Evolutionary conservation across 2,329 filamentous ascomycete genomes (phyloP).

Genomic region (Zymoseptoria crescenta): DNA sequence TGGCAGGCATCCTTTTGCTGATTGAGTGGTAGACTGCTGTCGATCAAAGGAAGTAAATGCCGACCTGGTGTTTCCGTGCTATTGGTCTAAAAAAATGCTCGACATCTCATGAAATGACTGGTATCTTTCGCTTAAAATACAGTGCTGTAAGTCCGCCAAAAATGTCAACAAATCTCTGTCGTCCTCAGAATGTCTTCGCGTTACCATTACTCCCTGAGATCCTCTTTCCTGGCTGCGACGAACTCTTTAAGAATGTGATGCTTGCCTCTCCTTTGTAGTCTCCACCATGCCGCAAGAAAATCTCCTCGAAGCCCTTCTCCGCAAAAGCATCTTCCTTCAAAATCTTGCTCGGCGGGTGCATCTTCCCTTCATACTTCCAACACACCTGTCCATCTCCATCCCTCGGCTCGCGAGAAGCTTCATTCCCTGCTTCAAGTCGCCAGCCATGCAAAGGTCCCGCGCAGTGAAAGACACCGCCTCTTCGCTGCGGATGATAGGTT

Average conservation of each 20-base stretch:
- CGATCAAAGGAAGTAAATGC: not conserved
- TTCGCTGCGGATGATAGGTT: conserved; percentile 19
- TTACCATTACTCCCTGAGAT: not conserved
- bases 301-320: conserved; percentile 15
- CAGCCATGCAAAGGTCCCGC: conserved; percentile 26
- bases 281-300: conserved; percentile 9
- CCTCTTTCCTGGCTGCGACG: not conserved
- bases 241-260: not conserved
- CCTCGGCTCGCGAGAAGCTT: conserved; percentile 14
- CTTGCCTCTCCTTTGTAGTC: not conserved
- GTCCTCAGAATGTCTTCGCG: not conserved
- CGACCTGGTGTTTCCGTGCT: not conserved
- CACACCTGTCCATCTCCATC: conserved; percentile 15
- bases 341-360: not conserved
- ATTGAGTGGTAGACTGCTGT: not conserved
- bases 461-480: conserved; percentile 5
- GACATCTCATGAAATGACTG: not conserved
- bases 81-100: not conserved
- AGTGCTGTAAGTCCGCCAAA: not conserved
- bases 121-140: not conserved
- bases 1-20: conserved; percentile 27
- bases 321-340: conserved; percentile 23
- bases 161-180: not conserved
- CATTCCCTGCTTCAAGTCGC: conserved; percentile 26
- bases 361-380: conserved; percentile 21